Evolutionary conservation across 371 early-diverging fungal species (phyloP).

Genomic region (Syncephalastrum monosporum): DNA sequence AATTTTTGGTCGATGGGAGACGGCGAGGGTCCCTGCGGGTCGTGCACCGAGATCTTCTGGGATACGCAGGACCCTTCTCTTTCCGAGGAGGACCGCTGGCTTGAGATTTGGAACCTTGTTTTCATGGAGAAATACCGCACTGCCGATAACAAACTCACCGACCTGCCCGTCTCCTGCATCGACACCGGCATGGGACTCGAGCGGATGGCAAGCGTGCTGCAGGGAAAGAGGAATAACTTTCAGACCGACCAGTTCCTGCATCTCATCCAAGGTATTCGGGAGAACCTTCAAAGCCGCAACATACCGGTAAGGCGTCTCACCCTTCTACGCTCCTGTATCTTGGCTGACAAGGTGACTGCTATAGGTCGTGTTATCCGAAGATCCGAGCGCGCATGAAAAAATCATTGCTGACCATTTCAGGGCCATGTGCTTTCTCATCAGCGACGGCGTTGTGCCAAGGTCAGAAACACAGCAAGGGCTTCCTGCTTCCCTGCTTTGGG

Average conservation of each 20-base stretch:
- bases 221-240: constrained; percentile 66
- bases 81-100: constrained; percentile 57
- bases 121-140: constrained; percentile 75
- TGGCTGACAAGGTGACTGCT: neutral
- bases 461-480: constrained; percentile 8
- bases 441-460: constrained; percentile 79
- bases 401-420: constrained; percentile 79
- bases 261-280: constrained; percentile 46
- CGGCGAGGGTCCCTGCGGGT: constrained; percentile 81
- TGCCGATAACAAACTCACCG: constrained; percentile 52
- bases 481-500: too few species aligned
- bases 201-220: constrained; percentile 64
- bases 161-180: constrained; percentile 64
- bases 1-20: constrained; percentile 89
- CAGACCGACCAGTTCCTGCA: constrained; percentile 68
- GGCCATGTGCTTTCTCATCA: constrained; percentile 70
- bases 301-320: constrained; percentile 23
- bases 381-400: constrained; percentile 56
- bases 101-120: constrained; percentile 87
- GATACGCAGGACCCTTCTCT: constrained; percentile 59
- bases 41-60: constrained; percentile 84
- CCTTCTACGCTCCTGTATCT: neutral
- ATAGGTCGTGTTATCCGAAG: constrained; percentile 19
- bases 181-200: constrained; percentile 88
- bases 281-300: constrained; percentile 34